Evolutionary conservation across 1,284 basidiomycete genomes (phyloP), one percentile per base, ranked within the genome.

Genomic region (Pseudozyma hubeiensis): DNA sequence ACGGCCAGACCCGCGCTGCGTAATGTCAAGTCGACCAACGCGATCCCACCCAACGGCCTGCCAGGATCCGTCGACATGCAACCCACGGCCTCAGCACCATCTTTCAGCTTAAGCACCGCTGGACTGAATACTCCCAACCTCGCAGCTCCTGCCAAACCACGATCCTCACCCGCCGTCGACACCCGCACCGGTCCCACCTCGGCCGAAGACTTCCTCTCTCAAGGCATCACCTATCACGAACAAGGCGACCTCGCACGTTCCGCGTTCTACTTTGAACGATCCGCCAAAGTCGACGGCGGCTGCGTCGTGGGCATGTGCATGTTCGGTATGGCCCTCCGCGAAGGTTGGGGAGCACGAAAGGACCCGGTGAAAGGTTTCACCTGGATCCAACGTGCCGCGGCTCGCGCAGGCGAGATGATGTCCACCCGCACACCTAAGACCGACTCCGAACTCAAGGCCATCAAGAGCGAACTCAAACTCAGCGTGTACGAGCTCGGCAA

Each of bases 401-500:
- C 94, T 81, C 86, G 87, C 43, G 92, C 93, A 11, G 90, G 93
- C 30, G 88, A 87, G n/a, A 91, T 93, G 82, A 86, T 94, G 64
- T 91, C 93, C 43, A 61, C 46, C 87, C 44, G 81, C 66, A 77
- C 68, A 84, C 73, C 85, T 51, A 85, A 86, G 56, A 85, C 81
- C 51, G 80, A 84, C 39, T 71, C 66, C 10, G 83, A 83, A 50
- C 70, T 81, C 8, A 85, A 85, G 34, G 87, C 87, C 0, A 87
- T 88, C 17, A 87, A 86, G 59, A 89, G 88, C 39, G 93, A 95
- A 84, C 88, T 96, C 10, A 90, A 94, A 39, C 87, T 95, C 31
- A 92, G 93, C 2, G 92, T 95, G 48, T 93, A 94, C 81, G 93
- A 96, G 85, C 91, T 96, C 7, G 93, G 92, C 1, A 92, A 93